phyloP scores from a whole-genome alignment of 208 protist species.

The Leishmania lainsoni region DNA sequence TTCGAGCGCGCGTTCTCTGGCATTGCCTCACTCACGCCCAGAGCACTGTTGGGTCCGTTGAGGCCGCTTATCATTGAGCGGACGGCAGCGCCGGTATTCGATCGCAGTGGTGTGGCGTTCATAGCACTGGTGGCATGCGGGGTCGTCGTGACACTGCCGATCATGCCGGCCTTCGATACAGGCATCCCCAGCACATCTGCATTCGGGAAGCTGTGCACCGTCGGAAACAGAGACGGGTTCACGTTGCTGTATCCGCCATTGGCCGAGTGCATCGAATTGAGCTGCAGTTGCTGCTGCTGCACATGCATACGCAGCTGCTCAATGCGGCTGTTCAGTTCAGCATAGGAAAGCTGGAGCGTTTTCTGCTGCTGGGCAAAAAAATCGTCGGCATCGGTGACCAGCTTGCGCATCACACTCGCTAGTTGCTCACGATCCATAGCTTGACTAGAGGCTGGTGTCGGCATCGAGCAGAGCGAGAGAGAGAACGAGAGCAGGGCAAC shows the following conservation, averaged over 20 bases:
- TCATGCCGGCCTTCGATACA: not conserved
- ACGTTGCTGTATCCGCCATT: conserved; percentile 23
- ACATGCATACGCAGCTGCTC: conserved; percentile 53
- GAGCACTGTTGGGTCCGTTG: conserved; percentile 24
- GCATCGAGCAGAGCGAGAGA: conserved; percentile 2
- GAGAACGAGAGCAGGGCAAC: not conserved
- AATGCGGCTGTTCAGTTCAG: conserved; percentile 47
- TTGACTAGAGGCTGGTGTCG: conserved; percentile 6
- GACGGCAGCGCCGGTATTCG: conserved; percentile 12
- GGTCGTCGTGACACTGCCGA: conserved; percentile 3
- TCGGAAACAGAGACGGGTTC: conserved; percentile 30
- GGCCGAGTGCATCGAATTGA: conserved; percentile 9
- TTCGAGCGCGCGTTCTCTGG: conserved; percentile 16
- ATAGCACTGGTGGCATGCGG: conserved; percentile 2
- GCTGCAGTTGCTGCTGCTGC: conserved; percentile 26
- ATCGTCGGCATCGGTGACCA: conserved; percentile 56
- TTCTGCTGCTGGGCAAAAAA: conserved; percentile 66
- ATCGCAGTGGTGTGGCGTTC: conserved; percentile 33
- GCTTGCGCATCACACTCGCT: conserved; percentile 29
- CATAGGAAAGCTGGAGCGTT: conserved; percentile 51
- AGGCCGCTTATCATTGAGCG: conserved; percentile 24
- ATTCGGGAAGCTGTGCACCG: conserved; percentile 17
- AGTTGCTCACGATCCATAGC: conserved; percentile 42
- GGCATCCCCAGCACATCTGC: conserved; percentile 19
- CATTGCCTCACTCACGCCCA: conserved; percentile 10